phyloP scores from a whole-genome alignment of 75 land plant genomes.

The Azolla pinnata region DNA sequence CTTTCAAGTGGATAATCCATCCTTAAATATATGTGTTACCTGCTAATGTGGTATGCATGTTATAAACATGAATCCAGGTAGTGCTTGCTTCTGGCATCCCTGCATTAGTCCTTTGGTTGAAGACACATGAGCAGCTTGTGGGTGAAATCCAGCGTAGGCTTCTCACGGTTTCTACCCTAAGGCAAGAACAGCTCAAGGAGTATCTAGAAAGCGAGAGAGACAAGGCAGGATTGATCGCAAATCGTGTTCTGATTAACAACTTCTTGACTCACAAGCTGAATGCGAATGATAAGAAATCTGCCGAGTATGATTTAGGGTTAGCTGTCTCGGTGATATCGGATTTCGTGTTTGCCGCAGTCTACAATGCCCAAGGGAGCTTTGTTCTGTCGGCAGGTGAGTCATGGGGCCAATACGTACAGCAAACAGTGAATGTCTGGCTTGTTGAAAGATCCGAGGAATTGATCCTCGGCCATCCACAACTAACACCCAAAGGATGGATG shows the following conservation, averaged over 20 bases:
- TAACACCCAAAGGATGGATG: constrained; percentile 10
- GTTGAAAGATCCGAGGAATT: constrained; percentile 2
- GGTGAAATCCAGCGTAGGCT: constrained; percentile 27
- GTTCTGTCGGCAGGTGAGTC: constrained; percentile 5
- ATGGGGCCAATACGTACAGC: constrained; percentile 2
- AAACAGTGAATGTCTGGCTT: neutral
- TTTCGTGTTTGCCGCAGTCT: constrained; percentile 21
- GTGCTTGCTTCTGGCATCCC: constrained; percentile 3
- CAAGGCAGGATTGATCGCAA: constrained; percentile 23
- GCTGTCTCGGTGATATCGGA: constrained; percentile 27
- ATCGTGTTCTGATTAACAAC: constrained; percentile 18
- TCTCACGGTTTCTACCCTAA: constrained; percentile 19
- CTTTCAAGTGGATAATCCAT: no score
- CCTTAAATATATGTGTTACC: no score
- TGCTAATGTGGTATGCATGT: no score
- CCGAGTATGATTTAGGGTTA: constrained; percentile 15
- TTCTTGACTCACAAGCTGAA: constrained; percentile 9
- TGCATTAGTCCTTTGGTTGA: neutral
- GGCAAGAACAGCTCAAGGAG: constrained; percentile 25
- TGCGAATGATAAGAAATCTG: constrained; percentile 4
- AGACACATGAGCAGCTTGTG: constrained; percentile 26
- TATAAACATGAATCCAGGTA: neutral
- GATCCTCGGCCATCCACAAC: constrained; percentile 16
- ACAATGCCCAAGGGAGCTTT: constrained; percentile 11
- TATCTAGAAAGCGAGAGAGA: constrained; percentile 21